Evolutionary conservation across 192 early-diverging fungal species (phyloP), one percentile per base, ranked within the genome.

Genomic region (Coemansia sp.): DNA sequence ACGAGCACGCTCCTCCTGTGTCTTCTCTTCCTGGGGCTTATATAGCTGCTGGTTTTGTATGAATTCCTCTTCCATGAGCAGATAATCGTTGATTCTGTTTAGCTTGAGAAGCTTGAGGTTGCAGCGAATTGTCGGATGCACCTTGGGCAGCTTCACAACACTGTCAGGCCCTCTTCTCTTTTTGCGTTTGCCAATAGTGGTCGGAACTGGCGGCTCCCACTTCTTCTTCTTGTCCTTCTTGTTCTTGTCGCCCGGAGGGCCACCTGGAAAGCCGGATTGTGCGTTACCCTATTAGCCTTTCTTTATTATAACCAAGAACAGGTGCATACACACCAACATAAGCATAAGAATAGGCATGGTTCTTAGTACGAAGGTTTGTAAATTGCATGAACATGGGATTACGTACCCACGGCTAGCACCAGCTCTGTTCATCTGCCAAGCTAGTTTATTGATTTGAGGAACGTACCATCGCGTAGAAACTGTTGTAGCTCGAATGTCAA

Each of bases 131-230:
- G 96, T 95, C 49, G 97, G 97, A 79, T 91, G 95, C n/a, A 99
- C 96, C 94, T 91, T 89, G 48, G 98, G 98, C 53, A 99, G 84
- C 79, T 98, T 99, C 64, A 86, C 79, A 12, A 90, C 86, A 41
- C 95, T 87, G 67, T 98, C 96, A 41, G 95, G 95, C 19, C 98
- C 96, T 84, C 84, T 90, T 75, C 80, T 90, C 77, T 88, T 89
- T 91, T 99, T 99, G 88, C 95, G 96, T 86, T 98, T 97, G 65
- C 98, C 96, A 17, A 98, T 94, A 57, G 95, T 91, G n/a, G 98
- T 99, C 14, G 98, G 96, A 51, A 98, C 86, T 20, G 98, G 96
- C 41, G 96, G 98, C 84, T 98, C 96, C 94, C 94, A 99, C 86
- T 97, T 95, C 71, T 96, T 93, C 91, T 98, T 95, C 81, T 92